Evolutionary conservation across 2,329 filamentous ascomycete species (phyloP).

Genomic region (Diaporthe velutina): DNA sequence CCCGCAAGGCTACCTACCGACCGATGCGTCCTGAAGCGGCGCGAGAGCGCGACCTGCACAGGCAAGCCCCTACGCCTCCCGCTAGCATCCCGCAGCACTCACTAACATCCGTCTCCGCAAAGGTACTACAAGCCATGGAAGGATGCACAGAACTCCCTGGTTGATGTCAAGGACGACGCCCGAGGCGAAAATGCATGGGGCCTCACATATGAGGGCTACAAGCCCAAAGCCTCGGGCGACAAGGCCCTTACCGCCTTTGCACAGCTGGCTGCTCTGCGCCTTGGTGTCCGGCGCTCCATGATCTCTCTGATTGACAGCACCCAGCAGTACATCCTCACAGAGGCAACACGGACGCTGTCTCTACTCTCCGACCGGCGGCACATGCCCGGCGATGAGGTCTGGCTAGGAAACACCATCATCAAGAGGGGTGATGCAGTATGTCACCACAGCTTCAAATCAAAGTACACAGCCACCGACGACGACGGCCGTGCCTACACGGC

Average conservation of each 20-base stretch:
- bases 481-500: conserved; percentile 42
- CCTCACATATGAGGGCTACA: conserved; percentile 47
- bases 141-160: conserved; percentile 31
- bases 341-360: conserved; percentile 31
- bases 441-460: conserved; percentile 31
- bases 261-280: conserved; percentile 63
- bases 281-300: conserved; percentile 59
- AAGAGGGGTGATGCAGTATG: conserved; percentile 43
- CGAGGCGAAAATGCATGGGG: conserved; percentile 19
- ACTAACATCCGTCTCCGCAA: background rate
- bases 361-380: conserved; percentile 50
- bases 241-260: conserved; percentile 59
- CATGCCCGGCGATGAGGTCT: conserved; percentile 31
- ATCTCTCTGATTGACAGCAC: conserved; percentile 34
- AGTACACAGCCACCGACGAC: conserved; percentile 55
- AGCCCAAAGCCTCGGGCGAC: conserved; percentile 50
- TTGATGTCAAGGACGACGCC: background rate
- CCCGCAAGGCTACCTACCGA: background rate
- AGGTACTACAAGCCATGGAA: conserved; percentile 39
- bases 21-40: conserved; percentile 37
- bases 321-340: conserved; percentile 34
- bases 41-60: conserved; percentile 36
- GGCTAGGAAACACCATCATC: conserved; percentile 35
- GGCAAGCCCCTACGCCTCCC: conserved; percentile 7
- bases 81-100: background rate